Percentiles rank a stretch among this genome's conserved stretches.
Evolutionary conservation across 805 yeast species (phyloP).

Genomic region (Candida piceae): DNA sequence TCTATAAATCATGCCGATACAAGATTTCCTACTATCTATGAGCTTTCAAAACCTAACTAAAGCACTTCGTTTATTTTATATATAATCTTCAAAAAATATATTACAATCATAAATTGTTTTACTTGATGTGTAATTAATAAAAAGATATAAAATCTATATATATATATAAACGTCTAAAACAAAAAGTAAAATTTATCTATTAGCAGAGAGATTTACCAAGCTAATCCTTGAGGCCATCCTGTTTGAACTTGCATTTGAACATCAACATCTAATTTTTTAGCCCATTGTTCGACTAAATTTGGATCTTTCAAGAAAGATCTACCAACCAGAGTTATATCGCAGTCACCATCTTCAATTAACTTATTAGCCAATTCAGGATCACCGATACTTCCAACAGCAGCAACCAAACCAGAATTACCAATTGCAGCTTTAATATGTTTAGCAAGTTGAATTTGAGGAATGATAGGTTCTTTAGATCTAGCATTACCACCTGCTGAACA

Average conservation of each 20-base stretch:
- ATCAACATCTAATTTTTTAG: slow-evolving; percentile 40
- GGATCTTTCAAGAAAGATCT: slow-evolving; percentile 43
- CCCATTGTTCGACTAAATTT: slow-evolving; percentile 45
- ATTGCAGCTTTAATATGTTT: slow-evolving; percentile 37
- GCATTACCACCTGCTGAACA: slow-evolving; percentile 49
- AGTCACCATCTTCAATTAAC: slow-evolving; percentile 36
- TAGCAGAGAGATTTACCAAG: slow-evolving; percentile 11
- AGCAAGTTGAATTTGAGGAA: slow-evolving; percentile 37
- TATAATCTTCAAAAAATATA: too few relatives aligned
- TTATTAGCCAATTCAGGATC: slow-evolving; percentile 34
- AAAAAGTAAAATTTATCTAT: too few relatives aligned
- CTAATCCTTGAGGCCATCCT: slow-evolving; percentile 15
- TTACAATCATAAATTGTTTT: too few relatives aligned
- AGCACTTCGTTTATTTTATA: too few relatives aligned
- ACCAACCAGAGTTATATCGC: slow-evolving; percentile 47
- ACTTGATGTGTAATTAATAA: too few relatives aligned
- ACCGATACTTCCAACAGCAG: slow-evolving; percentile 43
- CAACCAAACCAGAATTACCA: slow-evolving; percentile 38
- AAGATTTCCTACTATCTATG: too few relatives aligned
- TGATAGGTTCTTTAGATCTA: slow-evolving; percentile 26
- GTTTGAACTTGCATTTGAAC: slow-evolving; percentile 16
- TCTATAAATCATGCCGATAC: too few relatives aligned
- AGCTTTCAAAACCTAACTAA: too few relatives aligned
- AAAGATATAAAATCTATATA: too few relatives aligned
- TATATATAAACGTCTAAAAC: too few relatives aligned